Percentiles rank a stretch among this genome's conserved stretches.
These are phyloP conservation scores for Pseudogymnoascus pannorum DNA, from an alignment of 2,329 filamentous ascomycete species.

Conservation along the genomic window DNA sequence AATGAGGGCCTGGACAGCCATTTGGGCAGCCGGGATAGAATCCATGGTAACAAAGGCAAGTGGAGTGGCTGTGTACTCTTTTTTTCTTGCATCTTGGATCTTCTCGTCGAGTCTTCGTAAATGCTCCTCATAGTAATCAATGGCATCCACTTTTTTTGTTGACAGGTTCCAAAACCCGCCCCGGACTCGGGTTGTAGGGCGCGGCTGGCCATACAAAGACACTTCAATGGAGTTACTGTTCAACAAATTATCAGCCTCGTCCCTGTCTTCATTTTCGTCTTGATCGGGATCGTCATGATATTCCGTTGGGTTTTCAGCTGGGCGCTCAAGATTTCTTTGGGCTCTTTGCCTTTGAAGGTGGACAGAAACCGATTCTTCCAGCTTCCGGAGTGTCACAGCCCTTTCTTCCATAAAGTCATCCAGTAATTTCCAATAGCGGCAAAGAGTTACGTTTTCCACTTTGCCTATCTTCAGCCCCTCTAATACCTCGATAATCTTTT, in stretches of 20 bases:
- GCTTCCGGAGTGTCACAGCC: constrained; percentile 54
- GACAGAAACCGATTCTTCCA: constrained; percentile 79
- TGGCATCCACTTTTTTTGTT: constrained; percentile 72
- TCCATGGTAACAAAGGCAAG: constrained; percentile 97
- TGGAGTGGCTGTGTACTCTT: constrained; percentile 69
- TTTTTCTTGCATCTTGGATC: constrained; percentile 62
- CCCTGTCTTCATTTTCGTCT: constrained; percentile 37
- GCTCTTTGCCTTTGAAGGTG: constrained; percentile 48
- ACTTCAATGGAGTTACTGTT: constrained; percentile 27
- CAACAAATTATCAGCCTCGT: constrained; percentile 55
- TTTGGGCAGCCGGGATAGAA: constrained; percentile 84
- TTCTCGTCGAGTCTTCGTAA: constrained; percentile 70
- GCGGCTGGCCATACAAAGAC: constrained; percentile 37
- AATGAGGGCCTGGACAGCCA: constrained; percentile 91
- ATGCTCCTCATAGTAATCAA: constrained; percentile 89
- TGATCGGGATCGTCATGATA: constrained; percentile 22
- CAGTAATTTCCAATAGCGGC: constrained; percentile 76
- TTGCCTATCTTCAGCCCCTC: constrained; percentile 83
- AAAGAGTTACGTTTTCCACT: constrained; percentile 81
- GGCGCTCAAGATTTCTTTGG: constrained; percentile 22
- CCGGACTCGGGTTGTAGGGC: constrained; percentile 67
- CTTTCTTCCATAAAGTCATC: constrained; percentile 68
- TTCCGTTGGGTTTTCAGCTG: constrained; percentile 17
- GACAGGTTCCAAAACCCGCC: constrained; percentile 69
- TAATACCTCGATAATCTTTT: constrained; percentile 76